Percentiles rank a stretch among this genome's conserved stretches.
phyloP scores from a whole-genome alignment of 169 alveolate genomes.

The Theileria orientalis region DNA sequence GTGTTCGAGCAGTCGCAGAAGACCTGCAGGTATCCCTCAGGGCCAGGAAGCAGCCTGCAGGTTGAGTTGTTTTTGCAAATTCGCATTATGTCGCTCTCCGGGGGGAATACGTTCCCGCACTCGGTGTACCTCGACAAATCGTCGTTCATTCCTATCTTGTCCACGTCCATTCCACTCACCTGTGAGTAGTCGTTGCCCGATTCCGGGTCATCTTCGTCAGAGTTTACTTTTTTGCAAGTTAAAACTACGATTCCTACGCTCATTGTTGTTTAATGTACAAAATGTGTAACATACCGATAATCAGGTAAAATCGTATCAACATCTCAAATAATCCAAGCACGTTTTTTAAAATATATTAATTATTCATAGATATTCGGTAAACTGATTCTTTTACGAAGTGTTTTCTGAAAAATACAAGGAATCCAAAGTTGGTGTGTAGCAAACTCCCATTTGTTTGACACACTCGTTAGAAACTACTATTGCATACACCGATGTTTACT shows the following conservation, averaged over 20 bases:
- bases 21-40: slow-evolving; percentile 18
- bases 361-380: neutral
- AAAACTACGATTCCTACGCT: neutral
- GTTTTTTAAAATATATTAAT: no score
- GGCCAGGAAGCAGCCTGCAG: slow-evolving; percentile 25
- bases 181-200: neutral
- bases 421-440: neutral
- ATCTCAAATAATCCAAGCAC: neutral
- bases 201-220: neutral
- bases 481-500: no score
- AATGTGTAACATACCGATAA: neutral
- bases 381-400: neutral
- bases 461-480: neutral
- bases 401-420: neutral
- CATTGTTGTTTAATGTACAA: neutral
- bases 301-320: neutral
- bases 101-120: slow-evolving; percentile 22
- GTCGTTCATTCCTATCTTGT: slow-evolving; percentile 31
- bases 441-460: neutral
- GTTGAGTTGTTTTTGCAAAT: slow-evolving; percentile 50
- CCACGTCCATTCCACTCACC: slow-evolving; percentile 8
- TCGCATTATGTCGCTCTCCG: slow-evolving; percentile 21
- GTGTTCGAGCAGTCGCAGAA: slow-evolving; percentile 62
- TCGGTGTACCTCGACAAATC: slow-evolving; percentile 13
- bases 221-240: neutral